phyloP scores from a whole-genome alignment of 768 basidiomycete genomes.

The Multifurca ochricompacta region DNA sequence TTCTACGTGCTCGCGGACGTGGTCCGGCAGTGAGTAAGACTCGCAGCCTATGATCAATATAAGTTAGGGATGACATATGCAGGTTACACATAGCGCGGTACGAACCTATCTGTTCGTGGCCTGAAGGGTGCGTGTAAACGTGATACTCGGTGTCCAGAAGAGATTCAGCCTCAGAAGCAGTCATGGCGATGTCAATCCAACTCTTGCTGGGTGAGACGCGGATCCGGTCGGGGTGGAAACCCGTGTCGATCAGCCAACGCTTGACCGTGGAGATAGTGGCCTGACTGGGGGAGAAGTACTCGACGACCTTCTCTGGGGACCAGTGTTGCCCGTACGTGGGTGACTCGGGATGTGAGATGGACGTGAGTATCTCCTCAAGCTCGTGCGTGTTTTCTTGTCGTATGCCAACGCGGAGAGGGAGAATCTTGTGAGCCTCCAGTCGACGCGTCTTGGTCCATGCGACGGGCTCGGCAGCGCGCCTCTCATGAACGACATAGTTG shows the following conservation, averaged over 20 bases:
- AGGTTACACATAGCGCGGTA: neutral
- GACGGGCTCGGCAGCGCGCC: constrained; percentile 28
- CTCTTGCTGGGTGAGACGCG: constrained; percentile 29
- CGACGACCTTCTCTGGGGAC: constrained; percentile 32
- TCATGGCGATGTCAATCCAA: constrained; percentile 37
- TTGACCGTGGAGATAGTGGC: constrained; percentile 33
- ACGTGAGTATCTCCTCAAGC: constrained; percentile 35
- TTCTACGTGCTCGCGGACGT: constrained; percentile 34
- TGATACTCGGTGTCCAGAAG: constrained; percentile 37
- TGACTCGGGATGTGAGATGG: constrained; percentile 39
- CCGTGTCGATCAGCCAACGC: constrained; percentile 33
- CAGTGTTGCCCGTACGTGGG: constrained; percentile 41
- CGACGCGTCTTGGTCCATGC: constrained; percentile 30
- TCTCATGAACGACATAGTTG: constrained; percentile 33
- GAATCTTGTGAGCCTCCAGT: constrained; percentile 26
- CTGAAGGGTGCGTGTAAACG: constrained; percentile 34
- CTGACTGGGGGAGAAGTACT: constrained; percentile 36
- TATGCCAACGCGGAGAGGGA: constrained; percentile 42
- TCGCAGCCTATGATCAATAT: constrained; percentile 28
- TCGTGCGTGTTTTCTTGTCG: constrained; percentile 34
- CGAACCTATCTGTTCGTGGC: constrained; percentile 32
- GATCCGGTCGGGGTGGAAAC: constrained; percentile 31
- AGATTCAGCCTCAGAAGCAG: constrained; percentile 36
- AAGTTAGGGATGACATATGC: neutral
- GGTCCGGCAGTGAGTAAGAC: constrained; percentile 34